phyloP scores from a whole-genome alignment of 345 rosid genomes.

The Cardamine chenopodiifolia region DNA sequence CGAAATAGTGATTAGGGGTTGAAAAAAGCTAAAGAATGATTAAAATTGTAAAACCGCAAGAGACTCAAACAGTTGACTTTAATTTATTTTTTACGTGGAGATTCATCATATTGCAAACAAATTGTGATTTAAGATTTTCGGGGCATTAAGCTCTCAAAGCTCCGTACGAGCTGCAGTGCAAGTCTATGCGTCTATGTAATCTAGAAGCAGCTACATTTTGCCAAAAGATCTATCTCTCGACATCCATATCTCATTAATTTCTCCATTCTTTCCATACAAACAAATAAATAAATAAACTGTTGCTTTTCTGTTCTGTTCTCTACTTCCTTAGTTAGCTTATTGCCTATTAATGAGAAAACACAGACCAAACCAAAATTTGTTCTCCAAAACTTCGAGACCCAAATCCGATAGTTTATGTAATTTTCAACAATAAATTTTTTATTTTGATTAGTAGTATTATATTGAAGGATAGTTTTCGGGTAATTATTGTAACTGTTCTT shows the following conservation, averaged over 20 bases:
- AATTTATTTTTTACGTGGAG: not conserved
- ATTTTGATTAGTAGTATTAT: too few species aligned
- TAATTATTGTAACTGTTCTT: too few species aligned
- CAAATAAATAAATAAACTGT: not conserved
- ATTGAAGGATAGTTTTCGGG: too few species aligned
- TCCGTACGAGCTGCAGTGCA: constrained; percentile 33
- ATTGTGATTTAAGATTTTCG: not conserved
- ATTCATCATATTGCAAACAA: not conserved
- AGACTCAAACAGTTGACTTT: not conserved
- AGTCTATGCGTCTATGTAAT: constrained; percentile 37
- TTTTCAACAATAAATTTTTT: too few species aligned
- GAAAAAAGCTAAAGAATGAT: not conserved
- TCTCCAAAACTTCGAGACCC: not conserved
- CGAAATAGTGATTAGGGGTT: not conserved
- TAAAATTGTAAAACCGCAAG: not conserved
- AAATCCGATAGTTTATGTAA: too few species aligned
- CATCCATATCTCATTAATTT: constrained; percentile 20
- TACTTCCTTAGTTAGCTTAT: not conserved
- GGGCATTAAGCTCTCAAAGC: not conserved
- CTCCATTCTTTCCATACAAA: not conserved
- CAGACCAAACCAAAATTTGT: not conserved
- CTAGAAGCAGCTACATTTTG: constrained; percentile 29
- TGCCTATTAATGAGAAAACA: not conserved
- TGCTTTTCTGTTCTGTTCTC: not conserved
- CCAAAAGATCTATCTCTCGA: constrained; percentile 42